Evolutionary conservation across 179 eudicot species (phyloP), one percentile per base, ranked within the genome.

Genomic region (Beta corolliflora): DNA sequence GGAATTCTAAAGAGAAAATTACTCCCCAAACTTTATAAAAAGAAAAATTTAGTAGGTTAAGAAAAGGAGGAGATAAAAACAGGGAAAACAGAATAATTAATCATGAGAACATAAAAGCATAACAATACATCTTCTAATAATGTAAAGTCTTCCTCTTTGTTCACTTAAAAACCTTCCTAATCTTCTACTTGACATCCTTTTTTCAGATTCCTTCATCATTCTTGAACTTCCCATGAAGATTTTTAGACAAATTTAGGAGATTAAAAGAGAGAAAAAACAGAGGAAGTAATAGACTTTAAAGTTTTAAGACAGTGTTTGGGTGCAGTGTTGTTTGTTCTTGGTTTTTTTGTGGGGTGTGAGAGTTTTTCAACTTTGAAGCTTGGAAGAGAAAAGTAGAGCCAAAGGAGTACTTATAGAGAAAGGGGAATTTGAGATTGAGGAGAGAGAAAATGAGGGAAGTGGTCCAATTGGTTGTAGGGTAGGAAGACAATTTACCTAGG

Each of bases 141-240:
- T 88, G 82, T 88, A 88, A 61, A 88, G 80, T 64, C 89, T 84
- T 18, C 86, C 85, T 60, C 91, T 86, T 77, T 88, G 91, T 84
- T 88, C 89, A 41, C 81, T 88, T 18, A 88, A 76, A 80, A 87
- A 91, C 82, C 86, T 91, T 60, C 91, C 89, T 52, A 91, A 77
- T 72, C 67, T 84, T 56, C 89, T 86, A 71, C 84, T 88, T 68
- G 90, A 53, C 69, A 89, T 72, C 76, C 79, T 81, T 75, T 86
- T 84, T 77, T 89, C 86, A 19, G 83, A 80, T 45, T 78, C 77
- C 21, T 77, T 59, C 78, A 81, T 84, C 64, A 66, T 75, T 65
- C 67, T 74, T 31, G 79, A 3, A 70, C 77, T 80, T 75, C 80
- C 79, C 76, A 83, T 76, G 4, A 81, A 21, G 7, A 52, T 8